Evolutionary conservation across 2,329 filamentous ascomycete genomes (phyloP), one percentile per base, ranked within the genome.

Genomic region (Fusarium scirpi): DNA sequence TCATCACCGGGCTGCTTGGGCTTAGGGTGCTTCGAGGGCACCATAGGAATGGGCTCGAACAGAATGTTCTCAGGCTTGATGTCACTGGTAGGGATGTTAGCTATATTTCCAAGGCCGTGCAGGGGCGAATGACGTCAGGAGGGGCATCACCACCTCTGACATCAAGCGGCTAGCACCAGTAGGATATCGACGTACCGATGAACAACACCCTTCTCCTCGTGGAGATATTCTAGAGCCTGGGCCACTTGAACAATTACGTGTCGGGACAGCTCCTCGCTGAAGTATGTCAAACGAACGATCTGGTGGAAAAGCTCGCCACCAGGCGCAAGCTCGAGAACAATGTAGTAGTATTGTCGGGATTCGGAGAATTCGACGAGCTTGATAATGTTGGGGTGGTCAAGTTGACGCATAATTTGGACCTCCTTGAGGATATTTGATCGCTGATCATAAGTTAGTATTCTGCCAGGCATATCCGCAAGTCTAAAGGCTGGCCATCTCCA

Each of bases 61-160:
- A 99, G 85, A 58, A 99, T 90, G 77, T 99, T 99, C 81, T 99
- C 96, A 0, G 96, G 96, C 82, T 99, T 99, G 82, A 99, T 99
- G 79, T 98, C 94, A 81, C 94, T 98, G 77, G 61, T 45, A 53
- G 62, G 58, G 65, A 48, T 55, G 60, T 76, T 51, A 76, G 75
- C 47, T 43, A 54, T 44, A 16, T 49, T 67, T 66, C 58, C 51
- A 70, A 62, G 60, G 49, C 47, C 56, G 65, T 68, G 64, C 56
- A 72, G 68, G 55, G 61, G 67, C 60, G 53, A 61, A 73, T 76
- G 74, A 76, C 74, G 73, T 76, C 70, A 75, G 72, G 74, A 75
- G 74, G 74, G 73, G 73, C 65, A 76, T 73, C 60, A 62, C 58
- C 63, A 61, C 49, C 49, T 52, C 38, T 52, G 40, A 51, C 40